Evolutionary conservation across 2,329 filamentous ascomycete species (phyloP).

Genomic region (Colletotrichum lupini): DNA sequence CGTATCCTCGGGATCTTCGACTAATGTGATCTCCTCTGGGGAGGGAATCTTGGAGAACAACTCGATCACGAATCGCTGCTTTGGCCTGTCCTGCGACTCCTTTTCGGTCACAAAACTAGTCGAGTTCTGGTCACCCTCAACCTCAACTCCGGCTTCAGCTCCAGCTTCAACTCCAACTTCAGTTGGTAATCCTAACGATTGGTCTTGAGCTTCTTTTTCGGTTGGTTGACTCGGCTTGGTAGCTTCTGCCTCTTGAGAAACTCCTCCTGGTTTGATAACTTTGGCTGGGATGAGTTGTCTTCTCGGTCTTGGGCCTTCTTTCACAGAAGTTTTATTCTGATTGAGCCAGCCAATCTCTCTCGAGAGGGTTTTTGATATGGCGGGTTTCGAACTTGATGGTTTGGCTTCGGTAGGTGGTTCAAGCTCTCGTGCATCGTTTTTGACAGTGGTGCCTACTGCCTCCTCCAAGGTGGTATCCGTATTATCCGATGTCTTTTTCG

Average conservation of each 20-base stretch:
- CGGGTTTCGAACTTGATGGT: background rate
- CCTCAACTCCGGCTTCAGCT: too few relatives aligned
- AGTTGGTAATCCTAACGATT: background rate
- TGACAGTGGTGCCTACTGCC: background rate
- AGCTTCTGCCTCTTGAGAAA: background rate
- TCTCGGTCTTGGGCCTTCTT: background rate
- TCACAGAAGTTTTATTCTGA: background rate
- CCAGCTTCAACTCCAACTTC: background rate
- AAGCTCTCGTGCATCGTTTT: background rate
- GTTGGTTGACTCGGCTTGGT: background rate
- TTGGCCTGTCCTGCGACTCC: background rate
- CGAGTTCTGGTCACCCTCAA: background rate
- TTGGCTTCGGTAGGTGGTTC: background rate
- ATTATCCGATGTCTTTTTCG: background rate
- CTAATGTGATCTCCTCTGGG: slow-evolving; percentile 5
- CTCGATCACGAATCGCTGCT: slow-evolving; percentile 14
- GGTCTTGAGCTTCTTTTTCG: background rate
- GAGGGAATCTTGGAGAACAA: slow-evolving; percentile 2
- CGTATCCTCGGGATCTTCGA: slow-evolving; percentile 18
- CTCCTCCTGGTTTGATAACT: background rate
- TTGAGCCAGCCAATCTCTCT: background rate
- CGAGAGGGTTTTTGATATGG: background rate
- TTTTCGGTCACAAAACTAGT: background rate
- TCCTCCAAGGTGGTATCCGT: background rate
- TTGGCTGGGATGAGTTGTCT: background rate